Conservation (phyloP, 2,329 filamentous ascomycete species). For the Colletotrichum caudatum region DNA sequence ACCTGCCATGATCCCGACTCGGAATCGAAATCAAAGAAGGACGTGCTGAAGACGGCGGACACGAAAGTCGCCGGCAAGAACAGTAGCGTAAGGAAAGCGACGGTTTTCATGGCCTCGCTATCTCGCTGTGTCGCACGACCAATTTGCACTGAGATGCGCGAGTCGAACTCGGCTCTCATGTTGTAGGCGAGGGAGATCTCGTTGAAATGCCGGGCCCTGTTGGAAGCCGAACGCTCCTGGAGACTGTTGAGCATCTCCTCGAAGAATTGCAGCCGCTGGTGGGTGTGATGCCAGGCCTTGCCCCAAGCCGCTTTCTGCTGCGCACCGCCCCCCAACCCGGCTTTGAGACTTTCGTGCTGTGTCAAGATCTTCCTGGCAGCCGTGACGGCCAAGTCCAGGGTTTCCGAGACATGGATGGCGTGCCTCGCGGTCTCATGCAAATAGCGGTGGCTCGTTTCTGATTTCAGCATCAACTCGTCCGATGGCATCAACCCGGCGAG, state of each 20-base stretch:
- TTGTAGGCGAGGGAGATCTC: constrained; percentile 67
- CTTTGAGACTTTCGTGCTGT: constrained; percentile 47
- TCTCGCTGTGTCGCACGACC: constrained; percentile 57
- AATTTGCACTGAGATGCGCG: constrained; percentile 54
- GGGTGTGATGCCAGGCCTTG: constrained; percentile 44
- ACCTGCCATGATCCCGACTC: constrained; percentile 47
- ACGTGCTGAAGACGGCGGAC: constrained; percentile 60
- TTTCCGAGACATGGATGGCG: constrained; percentile 59
- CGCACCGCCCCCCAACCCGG: neutral
- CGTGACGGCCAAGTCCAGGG: constrained; percentile 51
- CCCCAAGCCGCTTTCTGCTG: constrained; percentile 10
- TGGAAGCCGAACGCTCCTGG: constrained; percentile 52
- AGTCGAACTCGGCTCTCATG: constrained; percentile 56
- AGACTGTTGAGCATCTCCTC: constrained; percentile 52
- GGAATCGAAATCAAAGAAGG: constrained; percentile 54
- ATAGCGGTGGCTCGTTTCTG: constrained; percentile 49
- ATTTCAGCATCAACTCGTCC: constrained; percentile 34
- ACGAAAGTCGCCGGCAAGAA: constrained; percentile 67
- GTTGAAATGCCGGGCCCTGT: constrained; percentile 62
- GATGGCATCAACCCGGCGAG: too few relatives aligned
- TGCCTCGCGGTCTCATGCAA: constrained; percentile 59
- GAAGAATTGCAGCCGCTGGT: constrained; percentile 50
- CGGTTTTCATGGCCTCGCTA: constrained; percentile 63
- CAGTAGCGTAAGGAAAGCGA: constrained; percentile 60
- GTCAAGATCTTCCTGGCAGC: constrained; percentile 50